phyloP scores from a whole-genome alignment of 441 rosid species.

The Brassica hybrid region DNA sequence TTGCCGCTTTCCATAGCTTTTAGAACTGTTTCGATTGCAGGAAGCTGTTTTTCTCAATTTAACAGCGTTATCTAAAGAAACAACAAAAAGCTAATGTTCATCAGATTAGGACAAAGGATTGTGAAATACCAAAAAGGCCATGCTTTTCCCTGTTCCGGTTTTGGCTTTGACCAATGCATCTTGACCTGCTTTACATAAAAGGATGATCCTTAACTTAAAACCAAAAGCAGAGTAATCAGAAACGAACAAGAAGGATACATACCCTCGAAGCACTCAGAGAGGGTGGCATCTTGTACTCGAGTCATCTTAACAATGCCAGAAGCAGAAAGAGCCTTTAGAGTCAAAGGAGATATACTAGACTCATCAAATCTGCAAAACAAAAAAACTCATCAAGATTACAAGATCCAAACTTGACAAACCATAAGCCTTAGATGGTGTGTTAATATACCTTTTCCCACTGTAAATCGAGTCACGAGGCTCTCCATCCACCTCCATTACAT shows the following conservation, averaged over 20 bases:
- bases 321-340: conserved; percentile 72
- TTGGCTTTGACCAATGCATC: conserved; percentile 95
- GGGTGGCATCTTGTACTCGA: conserved; percentile 84
- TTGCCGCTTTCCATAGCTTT: conserved; percentile 55
- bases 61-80: conserved; percentile 47
- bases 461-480: conserved; percentile 60
- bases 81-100: conserved; percentile 40
- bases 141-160: conserved; percentile 93
- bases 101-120: conserved; percentile 26
- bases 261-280: conserved; percentile 83
- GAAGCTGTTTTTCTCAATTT: conserved; percentile 78
- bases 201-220: too few relatives aligned
- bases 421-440: conserved; percentile 4
- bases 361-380: conserved; percentile 77
- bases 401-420: too few relatives aligned
- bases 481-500: conserved; percentile 40
- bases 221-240: conserved; percentile 10
- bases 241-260: conserved; percentile 20
- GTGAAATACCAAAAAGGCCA: conserved; percentile 84
- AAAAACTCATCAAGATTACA: conserved; percentile 15
- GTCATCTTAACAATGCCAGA: conserved; percentile 91
- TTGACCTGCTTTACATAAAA: conserved; percentile 78
- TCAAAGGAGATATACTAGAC: conserved; percentile 73
- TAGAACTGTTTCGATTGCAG: conserved; percentile 97
- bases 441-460: conserved; percentile 63